Percentiles rank a stretch among this genome's conserved stretches.
These are phyloP conservation scores for Crassisporium funariophilum DNA, from an alignment of 768 basidiomycete genomes.

Conservation along the genomic window DNA sequence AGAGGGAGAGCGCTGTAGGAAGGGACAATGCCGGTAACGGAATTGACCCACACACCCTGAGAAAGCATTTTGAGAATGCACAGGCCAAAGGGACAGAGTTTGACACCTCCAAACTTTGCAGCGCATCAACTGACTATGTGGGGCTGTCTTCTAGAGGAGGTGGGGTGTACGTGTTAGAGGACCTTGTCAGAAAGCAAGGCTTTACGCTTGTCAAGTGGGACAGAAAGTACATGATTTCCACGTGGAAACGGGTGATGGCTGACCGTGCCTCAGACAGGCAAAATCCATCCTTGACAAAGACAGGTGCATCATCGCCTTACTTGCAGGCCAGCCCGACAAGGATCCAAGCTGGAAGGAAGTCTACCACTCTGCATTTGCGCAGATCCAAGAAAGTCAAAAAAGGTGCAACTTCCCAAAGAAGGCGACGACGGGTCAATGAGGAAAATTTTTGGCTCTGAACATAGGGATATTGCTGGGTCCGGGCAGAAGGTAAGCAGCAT, in stretches of 20 bases:
- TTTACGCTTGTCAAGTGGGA: constrained; percentile 5
- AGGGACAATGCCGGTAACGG: too few relatives aligned
- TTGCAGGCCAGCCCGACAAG: constrained; percentile 6
- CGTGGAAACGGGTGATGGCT: not conserved
- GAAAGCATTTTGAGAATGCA: too few relatives aligned
- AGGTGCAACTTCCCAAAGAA: constrained; percentile 2
- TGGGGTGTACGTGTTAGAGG: too few relatives aligned
- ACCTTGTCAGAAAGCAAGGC: too few relatives aligned
- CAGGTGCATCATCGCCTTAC: constrained; percentile 2
- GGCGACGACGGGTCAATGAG: not conserved
- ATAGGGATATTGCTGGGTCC: constrained; percentile 10
- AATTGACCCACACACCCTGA: too few relatives aligned
- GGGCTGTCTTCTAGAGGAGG: too few relatives aligned
- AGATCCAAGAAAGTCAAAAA: not conserved
- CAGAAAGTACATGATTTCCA: constrained; percentile 2
- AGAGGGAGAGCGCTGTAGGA: too few relatives aligned
- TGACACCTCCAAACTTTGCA: too few relatives aligned
- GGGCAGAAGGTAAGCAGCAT: not conserved
- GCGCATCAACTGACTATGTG: too few relatives aligned
- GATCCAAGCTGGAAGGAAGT: constrained; percentile 2
- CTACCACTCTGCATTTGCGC: not conserved
- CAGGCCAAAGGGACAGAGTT: too few relatives aligned
- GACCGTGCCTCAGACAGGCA: not conserved
- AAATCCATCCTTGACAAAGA: not conserved
- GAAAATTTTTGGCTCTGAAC: constrained; percentile 7